These are phyloP conservation scores for Nitzschia sp. DNA, from an alignment of 108 stramenopile species.

Conservation along the genomic window DNA sequence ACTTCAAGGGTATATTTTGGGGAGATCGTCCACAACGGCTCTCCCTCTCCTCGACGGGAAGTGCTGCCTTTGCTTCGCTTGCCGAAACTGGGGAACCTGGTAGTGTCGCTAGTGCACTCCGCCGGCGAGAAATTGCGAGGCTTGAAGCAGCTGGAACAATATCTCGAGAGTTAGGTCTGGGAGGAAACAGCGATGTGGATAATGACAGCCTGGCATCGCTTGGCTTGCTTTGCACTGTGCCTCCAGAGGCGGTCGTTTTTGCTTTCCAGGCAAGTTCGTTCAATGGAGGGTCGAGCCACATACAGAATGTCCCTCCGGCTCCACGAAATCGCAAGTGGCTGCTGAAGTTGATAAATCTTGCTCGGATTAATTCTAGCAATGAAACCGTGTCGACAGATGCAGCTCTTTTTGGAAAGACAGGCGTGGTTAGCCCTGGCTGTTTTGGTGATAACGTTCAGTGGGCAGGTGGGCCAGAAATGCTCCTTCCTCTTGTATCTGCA, in stretches of 20 bases:
- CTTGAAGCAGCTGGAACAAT: constrained; percentile 79
- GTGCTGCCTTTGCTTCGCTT: constrained; percentile 72
- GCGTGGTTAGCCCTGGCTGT: constrained; percentile 67
- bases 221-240: constrained; percentile 67
- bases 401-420: constrained; percentile 63
- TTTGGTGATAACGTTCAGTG: constrained; percentile 88
- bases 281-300: constrained; percentile 8
- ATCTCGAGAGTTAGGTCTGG: constrained; percentile 58
- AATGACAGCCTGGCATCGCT: constrained; percentile 75
- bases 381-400: constrained; percentile 72
- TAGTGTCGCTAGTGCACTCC: constrained; percentile 77
- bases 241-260: constrained; percentile 70
- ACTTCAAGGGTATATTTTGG: constrained; percentile 84
- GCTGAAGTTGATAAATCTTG: constrained; percentile 65
- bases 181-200: constrained; percentile 40
- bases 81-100: constrained; percentile 81
- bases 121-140: constrained; percentile 69
- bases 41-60: constrained; percentile 80
- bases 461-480: constrained; percentile 79
- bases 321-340: constrained; percentile 45
- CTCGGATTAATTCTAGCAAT: constrained; percentile 59
- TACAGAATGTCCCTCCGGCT: constrained; percentile 26
- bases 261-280: constrained; percentile 69
- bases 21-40: constrained; percentile 85
- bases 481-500: constrained; percentile 77